Evolutionary conservation across 2,329 filamentous ascomycete genomes (phyloP).

Genomic region (Monilinia vaccinii-corymbosi): DNA sequence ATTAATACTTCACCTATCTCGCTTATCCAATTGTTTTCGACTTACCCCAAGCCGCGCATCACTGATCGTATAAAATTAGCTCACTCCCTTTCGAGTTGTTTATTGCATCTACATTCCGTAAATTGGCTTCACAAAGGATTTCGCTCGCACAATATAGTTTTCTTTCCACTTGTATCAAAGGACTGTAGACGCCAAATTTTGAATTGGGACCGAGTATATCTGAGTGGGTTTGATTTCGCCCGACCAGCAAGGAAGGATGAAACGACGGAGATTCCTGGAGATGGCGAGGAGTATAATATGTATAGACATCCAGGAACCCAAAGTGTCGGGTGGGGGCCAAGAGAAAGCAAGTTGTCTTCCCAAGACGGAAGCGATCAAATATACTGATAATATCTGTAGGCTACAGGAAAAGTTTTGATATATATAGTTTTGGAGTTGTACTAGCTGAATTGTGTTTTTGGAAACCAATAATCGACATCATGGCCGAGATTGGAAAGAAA

Average conservation of each 20-base stretch:
- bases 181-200: constrained; percentile 18
- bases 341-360: constrained; percentile 6
- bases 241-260: constrained; percentile 42
- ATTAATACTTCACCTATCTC: constrained; percentile 37
- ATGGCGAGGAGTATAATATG: constrained; percentile 38
- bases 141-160: constrained; percentile 43
- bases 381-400: not conserved
- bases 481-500: constrained; percentile 25
- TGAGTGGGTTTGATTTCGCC: constrained; percentile 47
- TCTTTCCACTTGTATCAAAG: constrained; percentile 32
- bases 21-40: constrained; percentile 38
- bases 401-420: constrained; percentile 38
- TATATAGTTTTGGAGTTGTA: constrained; percentile 44
- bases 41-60: constrained; percentile 37
- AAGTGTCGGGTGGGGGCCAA: constrained; percentile 13
- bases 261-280: constrained; percentile 39
- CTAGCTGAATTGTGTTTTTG: constrained; percentile 47
- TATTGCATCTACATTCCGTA: constrained; percentile 46
- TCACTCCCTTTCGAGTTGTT: constrained; percentile 41
- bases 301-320: constrained; percentile 38
- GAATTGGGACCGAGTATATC: constrained; percentile 35
- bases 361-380: not conserved
- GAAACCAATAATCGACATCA: constrained; percentile 37
- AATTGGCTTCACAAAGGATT: constrained; percentile 52
- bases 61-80: constrained; percentile 44